Conservation (phyloP, 306 rosid species). For the Fagus sylvatica region DNA sequence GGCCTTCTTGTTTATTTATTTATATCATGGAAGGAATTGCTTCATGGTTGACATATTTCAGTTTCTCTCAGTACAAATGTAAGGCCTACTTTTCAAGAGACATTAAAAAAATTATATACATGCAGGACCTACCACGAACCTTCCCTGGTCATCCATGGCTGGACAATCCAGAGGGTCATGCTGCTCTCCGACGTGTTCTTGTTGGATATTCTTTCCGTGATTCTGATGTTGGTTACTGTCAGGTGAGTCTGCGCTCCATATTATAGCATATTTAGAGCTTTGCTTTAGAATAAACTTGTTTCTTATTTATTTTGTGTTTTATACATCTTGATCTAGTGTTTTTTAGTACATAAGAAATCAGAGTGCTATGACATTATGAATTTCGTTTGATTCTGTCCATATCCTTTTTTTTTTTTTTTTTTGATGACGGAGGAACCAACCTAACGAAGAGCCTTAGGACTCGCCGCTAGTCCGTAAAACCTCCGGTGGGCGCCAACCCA, state of each 20-base stretch:
- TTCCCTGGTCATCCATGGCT: conserved; percentile 98
- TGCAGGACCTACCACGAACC: conserved; percentile 92
- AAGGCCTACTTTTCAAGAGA: not conserved
- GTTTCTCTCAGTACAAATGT: not conserved
- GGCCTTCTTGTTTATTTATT: not conserved
- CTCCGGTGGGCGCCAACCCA: too few relatives aligned
- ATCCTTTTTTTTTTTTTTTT: too few relatives aligned
- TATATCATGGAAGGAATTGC: not conserved
- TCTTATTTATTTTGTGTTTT: not conserved
- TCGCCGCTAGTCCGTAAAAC: too few relatives aligned
- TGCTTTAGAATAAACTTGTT: not conserved
- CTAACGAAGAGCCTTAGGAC: too few relatives aligned
- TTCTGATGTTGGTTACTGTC: conserved; percentile 99
- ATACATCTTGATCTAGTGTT: not conserved
- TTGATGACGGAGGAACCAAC: too few relatives aligned
- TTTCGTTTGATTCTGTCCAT: not conserved
- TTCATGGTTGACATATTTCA: not conserved
- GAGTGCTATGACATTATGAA: not conserved
- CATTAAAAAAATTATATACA: not conserved
- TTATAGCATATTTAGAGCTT: not conserved
- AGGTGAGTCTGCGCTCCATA: conserved; percentile 47
- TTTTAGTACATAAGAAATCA: not conserved
- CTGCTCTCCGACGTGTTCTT: conserved; percentile 92
- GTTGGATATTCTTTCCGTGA: conserved; percentile 98
- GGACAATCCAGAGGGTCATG: conserved; percentile 96